These are phyloP conservation scores for Solanum tacnaense DNA, from an alignment of 257 asterid species.

Conservation along the genomic window DNA sequence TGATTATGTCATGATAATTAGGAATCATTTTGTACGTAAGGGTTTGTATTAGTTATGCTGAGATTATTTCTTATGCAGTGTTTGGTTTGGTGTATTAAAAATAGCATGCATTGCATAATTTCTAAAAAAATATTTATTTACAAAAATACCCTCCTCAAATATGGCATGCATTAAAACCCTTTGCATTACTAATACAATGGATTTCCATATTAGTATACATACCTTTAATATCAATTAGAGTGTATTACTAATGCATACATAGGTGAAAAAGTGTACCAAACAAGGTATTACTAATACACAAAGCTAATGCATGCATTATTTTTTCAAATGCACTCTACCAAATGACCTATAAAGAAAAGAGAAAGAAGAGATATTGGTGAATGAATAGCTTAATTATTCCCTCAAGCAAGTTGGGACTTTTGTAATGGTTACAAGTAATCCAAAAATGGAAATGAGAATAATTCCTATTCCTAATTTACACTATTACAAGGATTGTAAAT, in stretches of 20 bases:
- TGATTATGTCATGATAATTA: not conserved
- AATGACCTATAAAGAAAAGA: not conserved
- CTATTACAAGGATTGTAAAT: not conserved
- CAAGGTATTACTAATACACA: not conserved
- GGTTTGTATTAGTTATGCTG: not conserved
- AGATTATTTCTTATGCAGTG: not conserved
- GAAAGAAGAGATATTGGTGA: not conserved
- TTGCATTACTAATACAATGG: not conserved
- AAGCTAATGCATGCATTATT: not conserved
- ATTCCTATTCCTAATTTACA: not conserved
- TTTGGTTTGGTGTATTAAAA: not conserved
- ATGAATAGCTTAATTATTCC: not conserved
- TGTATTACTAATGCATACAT: not conserved
- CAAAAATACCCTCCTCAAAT: not conserved
- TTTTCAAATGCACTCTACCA: not conserved
- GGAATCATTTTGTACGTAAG: not conserved
- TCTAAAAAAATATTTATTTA: too few relatives aligned
- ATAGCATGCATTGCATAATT: not conserved
- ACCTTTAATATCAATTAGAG: not conserved
- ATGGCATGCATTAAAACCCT: too few relatives aligned
- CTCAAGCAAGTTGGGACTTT: not conserved
- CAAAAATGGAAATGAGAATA: not conserved
- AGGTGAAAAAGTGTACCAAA: not conserved
- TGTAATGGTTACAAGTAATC: not conserved
- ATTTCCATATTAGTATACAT: not conserved